A percentile compares a stretch with the other conserved stretches of the same genome.
These are phyloP conservation scores for Exophiala bonariae DNA, from an alignment of 2,329 filamentous ascomycete genomes.

Conservation along the genomic window DNA sequence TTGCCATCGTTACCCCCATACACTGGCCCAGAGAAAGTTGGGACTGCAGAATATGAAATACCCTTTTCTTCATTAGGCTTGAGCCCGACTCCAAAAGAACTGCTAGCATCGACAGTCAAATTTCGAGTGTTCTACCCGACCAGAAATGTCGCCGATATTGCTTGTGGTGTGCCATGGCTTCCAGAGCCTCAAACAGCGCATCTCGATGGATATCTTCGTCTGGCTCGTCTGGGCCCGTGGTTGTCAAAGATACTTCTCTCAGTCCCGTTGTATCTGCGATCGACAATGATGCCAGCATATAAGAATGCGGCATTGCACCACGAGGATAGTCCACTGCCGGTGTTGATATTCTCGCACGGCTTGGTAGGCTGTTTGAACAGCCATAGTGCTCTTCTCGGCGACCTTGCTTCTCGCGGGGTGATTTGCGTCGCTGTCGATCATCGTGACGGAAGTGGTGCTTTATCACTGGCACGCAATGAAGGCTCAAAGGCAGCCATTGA, in stretches of 20 bases:
- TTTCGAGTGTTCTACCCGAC: conserved; percentile 83
- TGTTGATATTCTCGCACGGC: conserved; percentile 83
- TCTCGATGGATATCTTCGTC: conserved; percentile 72
- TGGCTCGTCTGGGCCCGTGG: conserved; percentile 36
- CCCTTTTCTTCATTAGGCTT: conserved; percentile 55
- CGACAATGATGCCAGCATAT: conserved; percentile 29
- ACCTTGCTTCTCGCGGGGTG: conserved; percentile 75
- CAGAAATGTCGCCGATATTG: conserved; percentile 33
- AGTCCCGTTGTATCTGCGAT: conserved; percentile 23
- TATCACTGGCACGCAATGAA: conserved; percentile 64
- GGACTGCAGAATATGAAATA: conserved; percentile 77
- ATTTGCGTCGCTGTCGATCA: conserved; percentile 82
- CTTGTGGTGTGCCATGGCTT: conserved; percentile 66
- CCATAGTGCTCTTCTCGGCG: conserved; percentile 81
- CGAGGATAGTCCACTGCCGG: conserved; percentile 66
- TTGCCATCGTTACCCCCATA: conserved; percentile 73
- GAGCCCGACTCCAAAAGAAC: conserved; percentile 52
- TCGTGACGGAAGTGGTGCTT: conserved; percentile 74
- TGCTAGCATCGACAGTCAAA: conserved; percentile 68
- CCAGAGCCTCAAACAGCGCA: conserved; percentile 73
- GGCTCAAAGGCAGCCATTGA: conserved; percentile 35
- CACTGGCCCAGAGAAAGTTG: conserved; percentile 74
- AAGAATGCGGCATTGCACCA: conserved; percentile 56
- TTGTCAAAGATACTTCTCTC: conserved; percentile 37
- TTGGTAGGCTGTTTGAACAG: conserved; percentile 77